Percentiles rank a stretch among this genome's conserved stretches.
phyloP scores from a whole-genome alignment of 2,329 filamentous ascomycete species.

The Stagonosporopsis tanaceti region DNA sequence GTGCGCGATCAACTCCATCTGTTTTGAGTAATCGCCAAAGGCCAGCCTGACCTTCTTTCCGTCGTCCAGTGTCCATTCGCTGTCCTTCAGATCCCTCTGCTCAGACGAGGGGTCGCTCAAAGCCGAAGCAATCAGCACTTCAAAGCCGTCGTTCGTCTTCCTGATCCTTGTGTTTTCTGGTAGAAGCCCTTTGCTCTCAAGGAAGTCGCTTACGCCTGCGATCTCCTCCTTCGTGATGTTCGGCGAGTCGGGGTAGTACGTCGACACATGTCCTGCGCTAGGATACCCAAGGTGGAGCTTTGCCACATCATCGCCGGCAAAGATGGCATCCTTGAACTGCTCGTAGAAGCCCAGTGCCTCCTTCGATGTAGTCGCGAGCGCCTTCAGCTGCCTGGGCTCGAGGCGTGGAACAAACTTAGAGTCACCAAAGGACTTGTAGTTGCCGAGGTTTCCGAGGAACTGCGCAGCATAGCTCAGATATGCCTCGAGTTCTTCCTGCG shows the following conservation, averaged over 20 bases:
- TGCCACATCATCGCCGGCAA: slow-evolving; percentile 51
- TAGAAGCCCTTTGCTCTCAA: slow-evolving; percentile 55
- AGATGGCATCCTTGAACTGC: slow-evolving; percentile 56
- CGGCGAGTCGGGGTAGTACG: slow-evolving; percentile 60
- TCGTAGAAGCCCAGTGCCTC: slow-evolving; percentile 52
- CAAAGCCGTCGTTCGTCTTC: slow-evolving; percentile 55
- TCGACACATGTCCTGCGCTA: slow-evolving; percentile 57
- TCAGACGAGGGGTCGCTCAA: slow-evolving; percentile 49
- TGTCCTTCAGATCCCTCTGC: slow-evolving; percentile 54
- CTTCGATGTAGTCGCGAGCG: slow-evolving; percentile 53
- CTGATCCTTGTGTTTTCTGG: slow-evolving; percentile 60
- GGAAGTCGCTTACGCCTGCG: slow-evolving; percentile 54
- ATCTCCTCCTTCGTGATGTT: slow-evolving; percentile 59
- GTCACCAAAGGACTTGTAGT: slow-evolving; percentile 62
- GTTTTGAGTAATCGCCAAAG: slow-evolving; percentile 56
- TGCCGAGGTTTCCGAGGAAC: slow-evolving; percentile 63
- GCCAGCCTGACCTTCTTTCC: slow-evolving; percentile 57
- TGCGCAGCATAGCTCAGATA: slow-evolving; percentile 52
- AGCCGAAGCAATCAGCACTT: slow-evolving; percentile 59
- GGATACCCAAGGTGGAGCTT: slow-evolving; percentile 61
- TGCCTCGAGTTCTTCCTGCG: slow-evolving; percentile 47
- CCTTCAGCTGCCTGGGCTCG: slow-evolving; percentile 52
- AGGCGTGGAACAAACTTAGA: slow-evolving; percentile 62
- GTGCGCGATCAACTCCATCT: slow-evolving; percentile 57
- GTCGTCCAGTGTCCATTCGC: slow-evolving; percentile 56